Evolutionary conservation across 768 basidiomycete genomes (phyloP).

Genomic region (Infundibulicybe gibba): DNA sequence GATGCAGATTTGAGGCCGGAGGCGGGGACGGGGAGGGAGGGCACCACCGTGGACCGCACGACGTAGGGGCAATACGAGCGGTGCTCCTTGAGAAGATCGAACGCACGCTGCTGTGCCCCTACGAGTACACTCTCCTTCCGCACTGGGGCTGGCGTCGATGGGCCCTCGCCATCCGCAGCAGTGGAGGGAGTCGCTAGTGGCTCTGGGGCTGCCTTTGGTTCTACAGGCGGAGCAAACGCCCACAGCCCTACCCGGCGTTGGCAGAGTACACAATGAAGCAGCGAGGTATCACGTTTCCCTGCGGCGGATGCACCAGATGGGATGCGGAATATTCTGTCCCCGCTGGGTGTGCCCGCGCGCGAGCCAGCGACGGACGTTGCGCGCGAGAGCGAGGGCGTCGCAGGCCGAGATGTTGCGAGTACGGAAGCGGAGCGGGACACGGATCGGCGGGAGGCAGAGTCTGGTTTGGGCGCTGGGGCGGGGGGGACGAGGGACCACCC

Average conservation of each 20-base stretch:
- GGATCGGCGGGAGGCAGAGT: slow-evolving; percentile 22
- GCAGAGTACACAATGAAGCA: slow-evolving; percentile 67
- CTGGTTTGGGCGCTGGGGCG: slow-evolving; percentile 22
- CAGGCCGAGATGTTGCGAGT: slow-evolving; percentile 20
- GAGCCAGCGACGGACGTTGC: slow-evolving; percentile 12
- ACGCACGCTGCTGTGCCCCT: slow-evolving; percentile 33
- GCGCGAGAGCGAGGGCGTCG: slow-evolving; percentile 6
- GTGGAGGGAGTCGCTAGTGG: not conserved
- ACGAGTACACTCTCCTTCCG: no score
- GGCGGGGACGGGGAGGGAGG: slow-evolving; percentile 43
- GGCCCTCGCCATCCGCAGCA: slow-evolving; percentile 1
- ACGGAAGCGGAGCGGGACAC: slow-evolving; percentile 26
- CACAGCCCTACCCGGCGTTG: slow-evolving; percentile 79
- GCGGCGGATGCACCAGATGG: slow-evolving; percentile 16
- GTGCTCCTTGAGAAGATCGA: slow-evolving; percentile 80
- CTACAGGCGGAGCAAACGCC: slow-evolving; percentile 46
- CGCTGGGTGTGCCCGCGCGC: slow-evolving; percentile 11
- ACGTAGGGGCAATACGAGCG: slow-evolving; percentile 86
- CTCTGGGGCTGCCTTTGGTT: slow-evolving; percentile 3
- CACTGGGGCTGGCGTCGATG: slow-evolving; percentile 6
- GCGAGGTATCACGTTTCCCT: slow-evolving; percentile 40
- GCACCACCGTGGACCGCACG: slow-evolving; percentile 53
- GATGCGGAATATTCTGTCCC: slow-evolving; percentile 6
- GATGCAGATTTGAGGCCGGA: slow-evolving; percentile 17
- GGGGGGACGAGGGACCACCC: slow-evolving; percentile 46